A percentile compares a stretch with the other conserved stretches of the same genome.
These are phyloP conservation scores for Candida taoyuanica DNA, from an alignment of 805 yeast species.

Conservation along the genomic window DNA sequence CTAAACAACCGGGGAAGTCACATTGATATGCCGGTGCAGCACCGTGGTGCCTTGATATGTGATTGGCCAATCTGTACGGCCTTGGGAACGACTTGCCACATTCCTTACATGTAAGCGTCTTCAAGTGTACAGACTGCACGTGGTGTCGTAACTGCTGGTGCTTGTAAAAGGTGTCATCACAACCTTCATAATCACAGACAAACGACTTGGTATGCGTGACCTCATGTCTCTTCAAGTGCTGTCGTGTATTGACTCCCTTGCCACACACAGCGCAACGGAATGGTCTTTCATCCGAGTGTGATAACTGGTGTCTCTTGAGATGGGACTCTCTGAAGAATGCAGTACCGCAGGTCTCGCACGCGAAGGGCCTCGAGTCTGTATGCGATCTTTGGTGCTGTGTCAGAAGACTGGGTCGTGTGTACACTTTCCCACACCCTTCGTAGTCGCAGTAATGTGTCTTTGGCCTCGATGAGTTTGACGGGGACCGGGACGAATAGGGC, in stretches of 20 bases:
- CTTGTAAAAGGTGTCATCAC: conserved; percentile 65
- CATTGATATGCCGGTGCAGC: conserved; percentile 53
- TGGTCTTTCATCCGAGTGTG: conserved; percentile 67
- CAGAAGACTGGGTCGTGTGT: conserved; percentile 74
- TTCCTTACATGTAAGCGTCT: conserved; percentile 47
- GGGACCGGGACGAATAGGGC: conserved; percentile 26
- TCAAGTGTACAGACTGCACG: conserved; percentile 54
- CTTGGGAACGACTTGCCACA: conserved; percentile 65
- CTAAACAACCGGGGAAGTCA: conserved; percentile 55
- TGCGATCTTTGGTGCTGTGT: conserved; percentile 81
- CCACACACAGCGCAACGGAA: conserved; percentile 69
- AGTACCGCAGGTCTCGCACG: conserved; percentile 60
- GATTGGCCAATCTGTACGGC: conserved; percentile 62
- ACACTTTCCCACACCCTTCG: conserved; percentile 68
- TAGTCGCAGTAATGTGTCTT: conserved; percentile 62
- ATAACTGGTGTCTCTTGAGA: conserved; percentile 62
- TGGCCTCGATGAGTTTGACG: conserved; percentile 39
- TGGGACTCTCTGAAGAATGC: conserved; percentile 77
- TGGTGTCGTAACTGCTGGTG: conserved; percentile 77
- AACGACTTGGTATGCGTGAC: conserved; percentile 71
- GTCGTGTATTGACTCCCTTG: conserved; percentile 75
- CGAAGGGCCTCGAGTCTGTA: conserved; percentile 71
- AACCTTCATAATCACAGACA: conserved; percentile 54
- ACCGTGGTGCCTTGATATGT: conserved; percentile 62
- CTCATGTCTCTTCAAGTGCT: conserved; percentile 81